These are phyloP conservation scores for Taxawa tesnikishii DNA, from an alignment of 2,329 filamentous ascomycete species.

Conservation along the genomic window DNA sequence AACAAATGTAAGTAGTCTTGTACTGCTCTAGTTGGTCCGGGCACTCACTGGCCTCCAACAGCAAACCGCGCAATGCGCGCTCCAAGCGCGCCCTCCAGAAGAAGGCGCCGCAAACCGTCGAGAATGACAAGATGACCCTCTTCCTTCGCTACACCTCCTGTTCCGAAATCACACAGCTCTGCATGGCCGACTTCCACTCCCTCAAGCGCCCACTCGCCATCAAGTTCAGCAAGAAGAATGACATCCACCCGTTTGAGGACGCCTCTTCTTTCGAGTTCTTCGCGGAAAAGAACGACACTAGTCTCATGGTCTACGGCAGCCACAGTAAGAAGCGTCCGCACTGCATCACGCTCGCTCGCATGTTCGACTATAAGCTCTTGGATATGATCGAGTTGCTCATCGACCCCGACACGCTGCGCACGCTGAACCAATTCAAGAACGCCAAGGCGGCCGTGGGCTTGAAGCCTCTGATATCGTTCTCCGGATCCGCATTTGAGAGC, in stretches of 20 bases:
- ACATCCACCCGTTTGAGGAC: slow-evolving; percentile 89
- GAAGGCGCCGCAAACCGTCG: slow-evolving; percentile 74
- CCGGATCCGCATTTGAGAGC: slow-evolving; percentile 76
- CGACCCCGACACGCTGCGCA: slow-evolving; percentile 59
- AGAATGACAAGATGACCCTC: slow-evolving; percentile 83
- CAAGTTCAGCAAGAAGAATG: slow-evolving; percentile 95
- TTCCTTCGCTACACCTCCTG: slow-evolving; percentile 81
- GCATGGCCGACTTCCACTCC: slow-evolving; percentile 71
- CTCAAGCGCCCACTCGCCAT: slow-evolving; percentile 75
- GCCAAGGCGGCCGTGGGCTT: slow-evolving; percentile 57
- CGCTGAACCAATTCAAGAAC: slow-evolving; percentile 60
- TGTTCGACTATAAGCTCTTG: slow-evolving; percentile 75
- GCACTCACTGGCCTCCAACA: no score
- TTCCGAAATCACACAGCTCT: slow-evolving; percentile 70
- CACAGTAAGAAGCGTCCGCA: slow-evolving; percentile 95
- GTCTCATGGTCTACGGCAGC: slow-evolving; percentile 70
- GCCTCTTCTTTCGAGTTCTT: slow-evolving; percentile 84
- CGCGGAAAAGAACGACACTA: slow-evolving; percentile 89
- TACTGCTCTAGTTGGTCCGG: no score
- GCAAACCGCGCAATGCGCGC: slow-evolving; percentile 59
- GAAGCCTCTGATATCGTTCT: slow-evolving; percentile 84
- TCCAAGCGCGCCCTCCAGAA: slow-evolving; percentile 92
- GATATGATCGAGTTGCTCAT: slow-evolving; percentile 92
- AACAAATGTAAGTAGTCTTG: slow-evolving; percentile 2
- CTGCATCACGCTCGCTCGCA: slow-evolving; percentile 68